Evolutionary conservation across 495 filamentous ascomycete genomes (phyloP).

Genomic region (Daldinia loculata): DNA sequence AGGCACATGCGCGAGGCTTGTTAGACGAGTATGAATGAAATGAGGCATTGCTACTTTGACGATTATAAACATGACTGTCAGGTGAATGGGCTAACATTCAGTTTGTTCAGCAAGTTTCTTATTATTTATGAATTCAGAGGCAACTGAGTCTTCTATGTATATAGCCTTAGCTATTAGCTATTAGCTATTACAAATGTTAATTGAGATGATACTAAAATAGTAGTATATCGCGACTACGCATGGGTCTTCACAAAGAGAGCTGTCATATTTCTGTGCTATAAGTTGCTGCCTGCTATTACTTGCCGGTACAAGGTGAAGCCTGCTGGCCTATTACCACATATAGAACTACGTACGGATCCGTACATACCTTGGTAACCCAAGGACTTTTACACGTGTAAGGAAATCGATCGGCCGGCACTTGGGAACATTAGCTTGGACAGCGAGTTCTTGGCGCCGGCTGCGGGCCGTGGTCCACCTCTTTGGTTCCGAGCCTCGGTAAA

Average conservation of each 20-base stretch:
- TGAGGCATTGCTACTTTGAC: slow-evolving; percentile 20
- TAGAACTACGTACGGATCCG: not conserved
- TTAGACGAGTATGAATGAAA: slow-evolving; percentile 34
- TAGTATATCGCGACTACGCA: too few relatives aligned
- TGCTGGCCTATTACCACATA: not conserved
- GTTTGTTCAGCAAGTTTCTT: not conserved
- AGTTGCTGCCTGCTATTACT: not conserved
- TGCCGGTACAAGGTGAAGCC: not conserved
- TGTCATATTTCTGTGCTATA: not conserved
- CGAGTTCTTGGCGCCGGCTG: not conserved
- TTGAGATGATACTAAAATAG: not conserved
- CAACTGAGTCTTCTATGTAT: not conserved
- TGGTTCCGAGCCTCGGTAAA: slow-evolving; percentile 39
- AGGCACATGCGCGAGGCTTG: slow-evolving; percentile 18
- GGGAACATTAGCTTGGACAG: not conserved
- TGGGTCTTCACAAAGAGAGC: not conserved
- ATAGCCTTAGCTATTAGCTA: not conserved
- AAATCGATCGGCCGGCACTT: slow-evolving; percentile 5
- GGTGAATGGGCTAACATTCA: not conserved
- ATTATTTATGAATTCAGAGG: not conserved
- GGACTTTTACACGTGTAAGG: slow-evolving; percentile 1
- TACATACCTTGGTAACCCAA: not conserved
- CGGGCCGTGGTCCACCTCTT: slow-evolving; percentile 1
- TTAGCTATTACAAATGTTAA: not conserved
- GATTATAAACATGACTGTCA: not conserved